phyloP scores from a whole-genome alignment of 1,284 basidiomycete genomes.

The Heterobasidion occidentale region DNA sequence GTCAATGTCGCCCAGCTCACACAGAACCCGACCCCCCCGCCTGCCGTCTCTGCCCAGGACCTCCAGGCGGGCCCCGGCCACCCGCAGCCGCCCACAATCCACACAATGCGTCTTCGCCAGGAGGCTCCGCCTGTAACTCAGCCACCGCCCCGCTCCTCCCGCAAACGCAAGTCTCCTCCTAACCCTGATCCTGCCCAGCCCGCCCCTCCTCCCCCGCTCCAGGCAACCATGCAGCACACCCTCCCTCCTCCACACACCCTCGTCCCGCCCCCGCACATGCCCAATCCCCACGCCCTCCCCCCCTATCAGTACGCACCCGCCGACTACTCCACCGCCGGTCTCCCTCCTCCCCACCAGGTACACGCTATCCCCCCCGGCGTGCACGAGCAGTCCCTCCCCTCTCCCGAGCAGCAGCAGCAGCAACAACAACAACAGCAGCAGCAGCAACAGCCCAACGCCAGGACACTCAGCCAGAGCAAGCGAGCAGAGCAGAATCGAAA shows the following conservation, averaged over 20 bases:
- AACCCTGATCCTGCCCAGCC: constrained; percentile 30
- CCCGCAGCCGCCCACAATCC: constrained; percentile 25
- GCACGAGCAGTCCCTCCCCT: constrained; percentile 19
- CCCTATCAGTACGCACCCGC: constrained; percentile 30
- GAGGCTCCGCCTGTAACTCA: constrained; percentile 33
- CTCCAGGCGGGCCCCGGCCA: constrained; percentile 11
- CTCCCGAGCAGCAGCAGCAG: constrained; percentile 20
- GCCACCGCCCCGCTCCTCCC: constrained; percentile 21
- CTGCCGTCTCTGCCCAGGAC: constrained; percentile 5
- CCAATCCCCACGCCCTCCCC: constrained; percentile 20
- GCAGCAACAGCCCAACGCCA: constrained; percentile 8
- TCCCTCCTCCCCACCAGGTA: constrained; percentile 18
- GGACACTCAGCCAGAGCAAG: constrained; percentile 67
- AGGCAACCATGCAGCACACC: constrained; percentile 22
- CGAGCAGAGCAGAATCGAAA: constrained; percentile 83
- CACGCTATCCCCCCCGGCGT: constrained; percentile 15
- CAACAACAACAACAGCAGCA: constrained; percentile 15
- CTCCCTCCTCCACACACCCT: constrained; percentile 13
- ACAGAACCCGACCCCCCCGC: constrained; percentile 19
- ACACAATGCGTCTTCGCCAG: constrained; percentile 57
- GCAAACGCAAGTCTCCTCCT: constrained; percentile 31
- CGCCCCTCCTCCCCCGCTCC: constrained; percentile 17
- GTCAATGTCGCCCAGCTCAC: constrained; percentile 17
- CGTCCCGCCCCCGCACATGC: constrained; percentile 8
- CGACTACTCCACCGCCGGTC: constrained; percentile 14